Conservation (phyloP, 108 stramenopile species). For the Cyclotella atomus region DNA sequence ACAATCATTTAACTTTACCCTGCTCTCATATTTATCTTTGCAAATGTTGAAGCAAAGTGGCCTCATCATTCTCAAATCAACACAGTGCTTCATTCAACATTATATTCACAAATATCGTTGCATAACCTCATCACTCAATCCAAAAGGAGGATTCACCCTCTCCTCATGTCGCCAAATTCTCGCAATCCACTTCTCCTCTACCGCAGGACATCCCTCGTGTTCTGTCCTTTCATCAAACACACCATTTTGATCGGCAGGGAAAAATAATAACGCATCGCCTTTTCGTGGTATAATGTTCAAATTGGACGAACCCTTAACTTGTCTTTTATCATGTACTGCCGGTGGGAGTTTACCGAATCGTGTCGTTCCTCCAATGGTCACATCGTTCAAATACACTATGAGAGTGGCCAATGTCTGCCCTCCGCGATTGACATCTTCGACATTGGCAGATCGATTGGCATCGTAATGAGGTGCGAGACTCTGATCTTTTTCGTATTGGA, state of each 20-base stretch:
- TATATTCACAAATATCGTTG: conserved; percentile 7
- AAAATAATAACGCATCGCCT: conserved; percentile 83
- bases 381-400: conserved; percentile 84
- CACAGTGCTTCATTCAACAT: not conserved
- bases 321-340: conserved; percentile 12
- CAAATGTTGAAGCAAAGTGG: too few species aligned
- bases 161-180: conserved; percentile 76
- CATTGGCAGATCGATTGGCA: conserved; percentile 73
- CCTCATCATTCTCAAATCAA: too few species aligned
- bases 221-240: conserved; percentile 80
- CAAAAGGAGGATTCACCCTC: conserved; percentile 76
- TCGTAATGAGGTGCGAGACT: conserved; percentile 80
- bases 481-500: conserved; percentile 75
- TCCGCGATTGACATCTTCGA: conserved; percentile 79
- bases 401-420: conserved; percentile 83
- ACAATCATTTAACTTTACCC: too few species aligned
- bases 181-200: conserved; percentile 86
- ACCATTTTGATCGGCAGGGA: conserved; percentile 78
- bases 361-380: conserved; percentile 74
- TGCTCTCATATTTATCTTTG: not conserved
- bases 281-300: conserved; percentile 64
- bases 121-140: conserved; percentile 55
- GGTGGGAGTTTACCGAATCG: conserved; percentile 64
- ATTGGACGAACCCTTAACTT: conserved; percentile 42
- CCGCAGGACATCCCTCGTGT: conserved; percentile 80